Percentiles rank a stretch among this genome's conserved stretches.
Conservation (phyloP, 1,139 yeast genomes). For the Yamadazyma atlantica region DNA sequence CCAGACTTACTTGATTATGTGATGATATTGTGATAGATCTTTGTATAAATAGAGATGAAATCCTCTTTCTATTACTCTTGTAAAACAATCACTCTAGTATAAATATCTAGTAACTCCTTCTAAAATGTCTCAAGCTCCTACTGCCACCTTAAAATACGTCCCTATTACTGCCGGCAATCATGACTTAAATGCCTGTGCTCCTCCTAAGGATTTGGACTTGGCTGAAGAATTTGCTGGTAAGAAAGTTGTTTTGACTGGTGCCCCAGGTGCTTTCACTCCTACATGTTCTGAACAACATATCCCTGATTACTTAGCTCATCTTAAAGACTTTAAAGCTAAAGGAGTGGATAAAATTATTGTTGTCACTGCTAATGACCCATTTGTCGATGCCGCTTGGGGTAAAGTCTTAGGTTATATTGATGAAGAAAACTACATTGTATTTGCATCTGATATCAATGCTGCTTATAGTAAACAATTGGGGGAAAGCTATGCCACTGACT, state of each 20-base stretch:
- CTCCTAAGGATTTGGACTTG: constrained; percentile 52
- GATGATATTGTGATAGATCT: no score
- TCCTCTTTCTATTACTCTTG: no score
- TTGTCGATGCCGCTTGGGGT: constrained; percentile 81
- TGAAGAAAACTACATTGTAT: constrained; percentile 50
- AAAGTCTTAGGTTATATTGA: constrained; percentile 59
- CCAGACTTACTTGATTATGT: no score
- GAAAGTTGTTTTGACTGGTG: constrained; percentile 70
- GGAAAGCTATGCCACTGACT: constrained; percentile 47
- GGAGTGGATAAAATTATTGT: constrained; percentile 75
- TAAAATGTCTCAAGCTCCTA: constrained; percentile 37
- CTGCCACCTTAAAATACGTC: constrained; percentile 55
- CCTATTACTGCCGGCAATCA: constrained; percentile 50
- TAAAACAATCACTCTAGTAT: no score
- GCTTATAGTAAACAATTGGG: constrained; percentile 52
- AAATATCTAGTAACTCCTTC: no score
- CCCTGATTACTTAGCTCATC: constrained; percentile 64
- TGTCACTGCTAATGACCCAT: constrained; percentile 79
- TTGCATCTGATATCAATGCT: constrained; percentile 73
- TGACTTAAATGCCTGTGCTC: constrained; percentile 50
- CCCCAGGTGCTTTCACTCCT: constrained; percentile 93
- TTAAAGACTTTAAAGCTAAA: constrained; percentile 55
- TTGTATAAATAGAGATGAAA: no score
- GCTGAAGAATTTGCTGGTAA: constrained; percentile 47
- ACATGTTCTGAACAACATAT: constrained; percentile 81